phyloP scores from a whole-genome alignment of 2,329 filamentous ascomycete species.

The Dactylellina drechsleri region DNA sequence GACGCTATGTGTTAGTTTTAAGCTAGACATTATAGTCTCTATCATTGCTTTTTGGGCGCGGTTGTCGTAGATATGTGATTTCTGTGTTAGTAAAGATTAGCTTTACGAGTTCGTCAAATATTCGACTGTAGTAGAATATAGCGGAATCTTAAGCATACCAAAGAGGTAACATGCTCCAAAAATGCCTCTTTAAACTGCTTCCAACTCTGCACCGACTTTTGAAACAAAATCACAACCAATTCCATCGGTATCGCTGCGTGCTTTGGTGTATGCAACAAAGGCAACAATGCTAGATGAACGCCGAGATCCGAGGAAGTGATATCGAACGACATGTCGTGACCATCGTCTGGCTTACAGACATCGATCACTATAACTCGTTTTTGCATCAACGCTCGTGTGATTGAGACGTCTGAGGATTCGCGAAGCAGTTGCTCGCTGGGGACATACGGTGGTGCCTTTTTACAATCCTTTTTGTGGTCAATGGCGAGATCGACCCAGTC shows the following conservation, averaged over 20 bases:
- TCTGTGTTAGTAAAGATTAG: constrained; percentile 23
- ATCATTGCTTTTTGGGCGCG: constrained; percentile 54
- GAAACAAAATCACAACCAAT: constrained; percentile 38
- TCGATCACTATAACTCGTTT: constrained; percentile 48
- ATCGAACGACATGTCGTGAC: constrained; percentile 43
- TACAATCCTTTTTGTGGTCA: constrained; percentile 41
- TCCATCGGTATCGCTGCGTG: constrained; percentile 40
- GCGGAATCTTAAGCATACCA: constrained; percentile 8
- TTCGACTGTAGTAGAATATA: neutral
- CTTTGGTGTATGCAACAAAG: constrained; percentile 41
- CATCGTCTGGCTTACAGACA: constrained; percentile 40
- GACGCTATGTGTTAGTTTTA: constrained; percentile 43
- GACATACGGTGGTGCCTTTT: constrained; percentile 28
- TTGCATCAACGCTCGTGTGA: constrained; percentile 36
- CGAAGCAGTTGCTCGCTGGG: constrained; percentile 40
- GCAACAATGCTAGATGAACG: constrained; percentile 39
- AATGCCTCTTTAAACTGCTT: constrained; percentile 40
- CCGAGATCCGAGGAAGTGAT: constrained; percentile 47
- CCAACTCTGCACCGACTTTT: constrained; percentile 43
- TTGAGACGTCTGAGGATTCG: constrained; percentile 29
- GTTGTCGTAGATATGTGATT: constrained; percentile 55
- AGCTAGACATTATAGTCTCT: constrained; percentile 48
- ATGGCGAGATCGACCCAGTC: constrained; percentile 49
- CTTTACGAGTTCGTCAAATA: neutral
- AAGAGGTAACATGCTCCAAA: constrained; percentile 32